These are phyloP conservation scores for Boletellus ananas DNA, from an alignment of 768 basidiomycete species.

Conservation along the genomic window DNA sequence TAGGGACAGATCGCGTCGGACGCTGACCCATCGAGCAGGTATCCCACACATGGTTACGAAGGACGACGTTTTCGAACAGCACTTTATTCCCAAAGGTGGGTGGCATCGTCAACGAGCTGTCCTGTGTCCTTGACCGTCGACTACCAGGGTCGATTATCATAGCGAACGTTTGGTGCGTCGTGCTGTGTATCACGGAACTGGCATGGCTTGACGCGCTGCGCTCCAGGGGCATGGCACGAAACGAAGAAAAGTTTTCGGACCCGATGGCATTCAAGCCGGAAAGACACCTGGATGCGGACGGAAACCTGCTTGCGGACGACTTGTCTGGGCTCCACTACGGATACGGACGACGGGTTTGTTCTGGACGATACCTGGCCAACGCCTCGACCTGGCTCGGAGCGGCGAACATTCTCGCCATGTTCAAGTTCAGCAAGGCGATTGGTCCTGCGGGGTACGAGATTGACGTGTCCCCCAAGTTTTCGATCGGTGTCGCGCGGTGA, in stretches of 20 bases:
- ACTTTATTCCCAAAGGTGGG: conserved; percentile 50
- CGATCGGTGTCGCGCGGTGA: conserved; percentile 14
- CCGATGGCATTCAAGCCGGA: conserved; percentile 35
- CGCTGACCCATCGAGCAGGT: conserved; percentile 10
- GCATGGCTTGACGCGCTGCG: background rate
- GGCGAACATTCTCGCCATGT: conserved; percentile 17
- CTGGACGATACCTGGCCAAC: conserved; percentile 21
- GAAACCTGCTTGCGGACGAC: conserved; percentile 20
- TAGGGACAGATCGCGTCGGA: background rate
- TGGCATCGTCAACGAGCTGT: background rate
- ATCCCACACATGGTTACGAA: conserved; percentile 30
- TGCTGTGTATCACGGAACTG: background rate
- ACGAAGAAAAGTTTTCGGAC: conserved; percentile 24
- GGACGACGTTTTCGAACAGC: conserved; percentile 41
- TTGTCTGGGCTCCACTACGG: conserved; percentile 29
- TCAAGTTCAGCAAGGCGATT: conserved; percentile 20
- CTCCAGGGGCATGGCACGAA: conserved; percentile 21
- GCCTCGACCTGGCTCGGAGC: conserved; percentile 19
- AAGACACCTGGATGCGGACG: conserved; percentile 24
- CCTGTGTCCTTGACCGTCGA: background rate
- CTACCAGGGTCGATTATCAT: conserved; percentile 20
- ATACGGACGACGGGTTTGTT: conserved; percentile 27
- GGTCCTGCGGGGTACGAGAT: conserved; percentile 21
- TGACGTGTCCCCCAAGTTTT: conserved; percentile 20
- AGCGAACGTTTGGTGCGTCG: conserved; percentile 18